Evolutionary conservation across 768 basidiomycete genomes (phyloP).

Genomic region (Fibroporia radiculosa): DNA sequence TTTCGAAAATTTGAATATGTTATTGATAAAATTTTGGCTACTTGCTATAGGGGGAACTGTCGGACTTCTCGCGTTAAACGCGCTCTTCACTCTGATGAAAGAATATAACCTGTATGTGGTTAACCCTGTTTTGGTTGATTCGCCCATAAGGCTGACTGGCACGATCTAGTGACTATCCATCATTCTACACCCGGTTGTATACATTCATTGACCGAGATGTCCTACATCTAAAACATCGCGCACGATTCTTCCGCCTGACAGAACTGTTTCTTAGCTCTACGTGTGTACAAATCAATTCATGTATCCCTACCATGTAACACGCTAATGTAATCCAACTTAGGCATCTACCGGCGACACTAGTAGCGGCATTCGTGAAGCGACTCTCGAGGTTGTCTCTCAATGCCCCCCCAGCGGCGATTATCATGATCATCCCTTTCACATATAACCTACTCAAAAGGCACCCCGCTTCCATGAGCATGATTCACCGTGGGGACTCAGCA

Average conservation of each 20-base stretch:
- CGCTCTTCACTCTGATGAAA: constrained; percentile 83
- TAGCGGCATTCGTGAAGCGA: constrained; percentile 93
- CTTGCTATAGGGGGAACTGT: constrained; percentile 59
- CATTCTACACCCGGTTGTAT: constrained; percentile 90
- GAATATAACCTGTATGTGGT: constrained; percentile 83
- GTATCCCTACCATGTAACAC: neutral
- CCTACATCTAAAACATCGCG: constrained; percentile 86
- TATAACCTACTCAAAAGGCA: constrained; percentile 93
- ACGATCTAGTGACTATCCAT: constrained; percentile 80
- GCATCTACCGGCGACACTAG: constrained; percentile 82
- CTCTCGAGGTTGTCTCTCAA: constrained; percentile 75
- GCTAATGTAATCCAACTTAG: constrained; percentile 28
- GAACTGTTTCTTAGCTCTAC: constrained; percentile 90
- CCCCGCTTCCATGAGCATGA: constrained; percentile 87
- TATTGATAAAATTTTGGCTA: neutral
- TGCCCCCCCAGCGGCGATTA: constrained; percentile 84
- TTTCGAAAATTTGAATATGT: neutral
- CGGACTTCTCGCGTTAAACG: constrained; percentile 86
- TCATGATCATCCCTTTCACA: constrained; percentile 87
- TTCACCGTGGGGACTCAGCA: constrained; percentile 53
- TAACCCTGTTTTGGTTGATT: neutral
- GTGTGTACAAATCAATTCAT: constrained; percentile 37
- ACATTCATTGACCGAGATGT: constrained; percentile 82
- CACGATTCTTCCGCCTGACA: constrained; percentile 88
- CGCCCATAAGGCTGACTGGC: too few species aligned